phyloP scores from a whole-genome alignment of 495 filamentous ascomycete species.

The Penicillium ucsense region DNA sequence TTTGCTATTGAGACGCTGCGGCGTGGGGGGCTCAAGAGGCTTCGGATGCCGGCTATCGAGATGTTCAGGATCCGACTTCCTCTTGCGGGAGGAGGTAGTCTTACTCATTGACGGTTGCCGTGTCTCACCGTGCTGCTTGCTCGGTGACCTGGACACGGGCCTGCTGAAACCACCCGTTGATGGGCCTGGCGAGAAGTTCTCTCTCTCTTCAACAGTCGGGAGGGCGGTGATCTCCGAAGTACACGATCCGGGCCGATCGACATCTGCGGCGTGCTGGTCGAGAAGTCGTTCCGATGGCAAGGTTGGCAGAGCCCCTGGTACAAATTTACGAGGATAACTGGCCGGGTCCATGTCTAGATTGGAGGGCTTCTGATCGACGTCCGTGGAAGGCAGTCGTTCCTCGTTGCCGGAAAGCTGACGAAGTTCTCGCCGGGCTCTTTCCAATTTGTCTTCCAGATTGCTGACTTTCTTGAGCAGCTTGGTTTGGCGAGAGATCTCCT shows the following conservation, averaged over 20 bases:
- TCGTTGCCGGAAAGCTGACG: constrained; percentile 37
- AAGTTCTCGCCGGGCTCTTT: constrained; percentile 49
- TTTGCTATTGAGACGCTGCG: constrained; percentile 6
- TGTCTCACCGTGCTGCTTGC: constrained; percentile 10
- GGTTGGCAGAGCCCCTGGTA: constrained; percentile 46
- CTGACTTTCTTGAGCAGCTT: constrained; percentile 57
- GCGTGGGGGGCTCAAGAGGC: constrained; percentile 7
- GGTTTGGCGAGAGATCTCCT: constrained; percentile 50
- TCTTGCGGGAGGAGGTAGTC: constrained; percentile 33
- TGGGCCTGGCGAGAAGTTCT: constrained; percentile 9
- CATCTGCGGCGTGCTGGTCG: constrained; percentile 16
- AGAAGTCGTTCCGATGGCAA: constrained; percentile 52
- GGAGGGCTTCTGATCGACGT: constrained; percentile 8
- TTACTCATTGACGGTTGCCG: constrained; percentile 19
- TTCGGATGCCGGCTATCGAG: constrained; percentile 12
- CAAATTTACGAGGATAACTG: constrained; percentile 36
- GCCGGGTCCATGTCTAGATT: constrained; percentile 26
- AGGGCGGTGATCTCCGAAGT: constrained; percentile 9
- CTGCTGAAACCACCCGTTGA: not conserved
- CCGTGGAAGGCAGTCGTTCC: constrained; percentile 18
- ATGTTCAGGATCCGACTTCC: constrained; percentile 33
- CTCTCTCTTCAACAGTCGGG: constrained; percentile 8
- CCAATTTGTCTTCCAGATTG: constrained; percentile 54
- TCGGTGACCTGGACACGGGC: constrained; percentile 10
- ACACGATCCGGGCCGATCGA: constrained; percentile 1